Percentiles rank a stretch among this genome's conserved stretches.
phyloP scores from a whole-genome alignment of 495 filamentous ascomycete genomes.

The Tuber brumale region DNA sequence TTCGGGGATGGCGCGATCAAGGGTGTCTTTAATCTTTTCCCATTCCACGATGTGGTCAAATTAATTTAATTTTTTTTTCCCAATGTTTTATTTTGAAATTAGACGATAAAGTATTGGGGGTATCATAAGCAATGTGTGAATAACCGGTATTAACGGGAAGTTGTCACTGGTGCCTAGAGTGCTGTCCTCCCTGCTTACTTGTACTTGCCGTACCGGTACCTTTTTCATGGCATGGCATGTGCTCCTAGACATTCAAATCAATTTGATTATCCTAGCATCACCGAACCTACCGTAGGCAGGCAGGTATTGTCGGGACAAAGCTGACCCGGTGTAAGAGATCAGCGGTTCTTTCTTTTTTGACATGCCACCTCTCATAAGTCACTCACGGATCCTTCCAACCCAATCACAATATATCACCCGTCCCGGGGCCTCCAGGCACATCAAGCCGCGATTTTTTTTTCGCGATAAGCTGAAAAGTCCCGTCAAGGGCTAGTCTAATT shows the following conservation, averaged over 20 bases:
- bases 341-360: background rate
- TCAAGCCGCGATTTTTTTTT: background rate
- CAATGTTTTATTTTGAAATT: background rate
- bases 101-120: background rate
- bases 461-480: background rate
- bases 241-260: background rate
- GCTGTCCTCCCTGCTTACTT: background rate
- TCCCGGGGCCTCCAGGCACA: background rate
- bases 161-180: background rate
- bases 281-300: too few species aligned
- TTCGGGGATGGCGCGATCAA: background rate
- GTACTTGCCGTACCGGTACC: background rate
- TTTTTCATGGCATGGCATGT: background rate
- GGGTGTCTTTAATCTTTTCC: background rate
- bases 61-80: background rate
- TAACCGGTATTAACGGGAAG: background rate
- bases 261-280: too few species aligned
- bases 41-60: background rate
- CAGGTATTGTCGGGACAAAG: background rate
- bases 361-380: background rate
- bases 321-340: background rate
- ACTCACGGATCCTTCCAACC: background rate
- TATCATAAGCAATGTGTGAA: background rate
- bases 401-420: background rate
- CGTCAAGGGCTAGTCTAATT: too few species aligned